phyloP scores from a whole-genome alignment of 108 stramenopile species.

The Cylindrotheca fusiformis region DNA sequence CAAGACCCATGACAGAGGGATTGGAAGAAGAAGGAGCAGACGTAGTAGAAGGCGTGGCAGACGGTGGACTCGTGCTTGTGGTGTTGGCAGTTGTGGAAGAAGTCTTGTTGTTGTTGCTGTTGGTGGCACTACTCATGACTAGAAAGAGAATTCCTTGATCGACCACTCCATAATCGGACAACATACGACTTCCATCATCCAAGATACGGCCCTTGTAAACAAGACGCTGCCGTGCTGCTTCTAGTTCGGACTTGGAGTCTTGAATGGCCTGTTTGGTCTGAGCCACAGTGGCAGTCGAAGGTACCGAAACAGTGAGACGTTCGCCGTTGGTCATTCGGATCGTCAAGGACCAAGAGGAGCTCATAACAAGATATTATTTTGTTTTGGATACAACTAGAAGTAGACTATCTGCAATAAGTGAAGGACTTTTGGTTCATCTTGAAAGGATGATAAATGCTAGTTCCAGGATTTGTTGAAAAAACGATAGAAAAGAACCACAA shows the following conservation, averaged over 20 bases:
- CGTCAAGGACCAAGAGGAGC: slow-evolving; percentile 13
- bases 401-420: no score
- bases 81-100: slow-evolving; percentile 6
- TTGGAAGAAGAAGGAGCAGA: slow-evolving; percentile 23
- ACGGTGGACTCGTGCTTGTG: slow-evolving; percentile 1
- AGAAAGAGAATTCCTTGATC: slow-evolving; percentile 53
- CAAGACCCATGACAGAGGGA: no score
- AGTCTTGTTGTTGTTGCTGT: not conserved
- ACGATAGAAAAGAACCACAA: no score
- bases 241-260: not conserved
- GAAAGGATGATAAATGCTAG: no score
- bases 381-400: no score
- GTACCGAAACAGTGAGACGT: slow-evolving; percentile 17
- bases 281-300: slow-evolving; percentile 8
- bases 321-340: slow-evolving; percentile 30
- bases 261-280: slow-evolving; percentile 19
- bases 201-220: slow-evolving; percentile 94
- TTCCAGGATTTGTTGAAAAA: no score
- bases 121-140: slow-evolving; percentile 46
- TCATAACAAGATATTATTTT: no score
- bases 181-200: slow-evolving; percentile 65
- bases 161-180: slow-evolving; percentile 64
- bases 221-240: slow-evolving; percentile 79
- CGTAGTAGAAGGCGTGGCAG: slow-evolving; percentile 18
- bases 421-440: no score